phyloP scores from a whole-genome alignment of 768 basidiomycete species.

The Calocybe cyanea region DNA sequence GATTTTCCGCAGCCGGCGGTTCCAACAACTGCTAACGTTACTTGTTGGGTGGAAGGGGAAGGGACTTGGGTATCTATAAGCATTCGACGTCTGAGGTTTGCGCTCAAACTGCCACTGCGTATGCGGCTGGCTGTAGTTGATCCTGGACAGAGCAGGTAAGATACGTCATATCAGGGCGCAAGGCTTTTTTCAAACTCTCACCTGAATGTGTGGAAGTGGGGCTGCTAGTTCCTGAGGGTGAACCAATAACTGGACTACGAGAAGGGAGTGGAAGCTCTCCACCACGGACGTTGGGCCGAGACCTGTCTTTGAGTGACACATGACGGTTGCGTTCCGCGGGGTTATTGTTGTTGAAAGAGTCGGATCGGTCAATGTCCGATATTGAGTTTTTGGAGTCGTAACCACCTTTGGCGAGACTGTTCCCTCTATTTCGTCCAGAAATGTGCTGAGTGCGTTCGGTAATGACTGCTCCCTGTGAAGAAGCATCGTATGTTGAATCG shows the following conservation, averaged over 20 bases:
- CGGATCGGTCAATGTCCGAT: conserved; percentile 53
- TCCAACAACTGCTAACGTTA: conserved; percentile 79
- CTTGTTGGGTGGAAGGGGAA: conserved; percentile 25
- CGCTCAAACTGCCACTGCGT: conserved; percentile 61
- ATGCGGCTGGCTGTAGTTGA: conserved; percentile 34
- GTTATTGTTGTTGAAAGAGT: conserved; percentile 35
- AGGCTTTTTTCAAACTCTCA: no score
- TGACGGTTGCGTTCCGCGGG: conserved; percentile 41
- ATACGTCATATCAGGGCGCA: no score
- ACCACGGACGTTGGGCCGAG: conserved; percentile 41
- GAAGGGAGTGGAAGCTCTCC: conserved; percentile 64
- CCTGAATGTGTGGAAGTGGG: no score
- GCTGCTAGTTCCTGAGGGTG: no score
- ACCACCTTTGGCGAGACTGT: conserved; percentile 6
- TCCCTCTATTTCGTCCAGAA: conserved; percentile 41
- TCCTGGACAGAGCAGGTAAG: no score
- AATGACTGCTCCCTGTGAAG: background rate
- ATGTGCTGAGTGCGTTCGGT: conserved; percentile 20
- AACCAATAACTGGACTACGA: conserved; percentile 40
- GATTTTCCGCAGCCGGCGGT: conserved; percentile 81
- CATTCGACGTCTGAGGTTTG: conserved; percentile 29
- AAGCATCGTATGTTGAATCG: no score
- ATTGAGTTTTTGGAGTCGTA: no score
- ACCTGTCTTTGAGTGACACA: conserved; percentile 45
- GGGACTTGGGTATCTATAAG: conserved; percentile 32